Base-by-base conservation (phyloP, 805 yeast species). In the Starmera amethionina region DNA sequence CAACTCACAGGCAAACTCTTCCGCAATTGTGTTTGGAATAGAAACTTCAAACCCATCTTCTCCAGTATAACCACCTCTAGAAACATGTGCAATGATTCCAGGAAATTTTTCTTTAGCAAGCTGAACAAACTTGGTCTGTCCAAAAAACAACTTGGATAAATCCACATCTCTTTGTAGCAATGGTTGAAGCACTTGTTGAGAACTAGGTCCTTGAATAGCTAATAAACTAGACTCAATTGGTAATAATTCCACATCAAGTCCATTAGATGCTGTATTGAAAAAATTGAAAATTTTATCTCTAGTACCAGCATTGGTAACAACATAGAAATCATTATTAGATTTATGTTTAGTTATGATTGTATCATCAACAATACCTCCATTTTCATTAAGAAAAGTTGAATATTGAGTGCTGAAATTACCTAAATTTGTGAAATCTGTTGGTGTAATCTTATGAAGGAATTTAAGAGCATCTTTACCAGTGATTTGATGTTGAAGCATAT, bases 31-130 rank as follows among this genome's bases (percentile, higher is more conserved):
- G 41, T 74, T 66, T 25, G 86, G 82, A 44, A 89, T 79, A 8
- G 94, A 79, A 43, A 90, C 74, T 61, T 93, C 98, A 60, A 93
- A 90, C 2, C 98, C 98, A 59, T 93, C 98, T 63, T 93, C 98
- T 15, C 98, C 98, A 7, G 98, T 93, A 67, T 93, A 93, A 3
- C 98, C 98, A 19, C 95, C 85, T 62, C 98, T 79, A 4, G 96
- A 84, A n/a, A 88, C 72, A 56, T 88, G 95, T 39, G 82, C 68
- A 38, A 68, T 65, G 30, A 56, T 46, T 22, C 62, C 45, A 59
- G 56, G 40, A 63, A 67, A 52, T 59, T 65, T 40, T 2, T 22
- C 27, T 7, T 8, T 8, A 19, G 56, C 51, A 12, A 58, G 41
- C 8, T 34, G 49, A 35, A 55, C 44, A 33, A 45, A 52, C 25